Evolutionary conservation across 2,329 filamentous ascomycete species (phyloP).

Genomic region (Madurella mycetomatis): DNA sequence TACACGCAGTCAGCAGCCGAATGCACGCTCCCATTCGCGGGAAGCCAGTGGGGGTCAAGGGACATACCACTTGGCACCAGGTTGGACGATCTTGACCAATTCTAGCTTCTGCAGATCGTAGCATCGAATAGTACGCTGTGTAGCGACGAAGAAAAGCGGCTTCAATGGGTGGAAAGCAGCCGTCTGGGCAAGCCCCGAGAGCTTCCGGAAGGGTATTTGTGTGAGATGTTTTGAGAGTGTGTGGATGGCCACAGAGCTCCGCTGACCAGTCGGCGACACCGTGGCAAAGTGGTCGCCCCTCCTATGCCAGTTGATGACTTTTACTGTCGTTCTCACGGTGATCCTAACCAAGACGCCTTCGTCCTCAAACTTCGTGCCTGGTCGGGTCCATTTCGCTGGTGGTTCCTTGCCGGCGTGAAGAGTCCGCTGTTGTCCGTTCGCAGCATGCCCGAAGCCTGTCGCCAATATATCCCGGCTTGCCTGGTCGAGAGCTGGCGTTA

Average conservation of each 20-base stretch:
- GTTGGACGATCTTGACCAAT: constrained; percentile 87
- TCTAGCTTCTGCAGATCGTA: constrained; percentile 92
- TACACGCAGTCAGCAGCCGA: constrained; percentile 31
- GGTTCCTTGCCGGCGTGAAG: constrained; percentile 65
- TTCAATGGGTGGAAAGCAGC: constrained; percentile 93
- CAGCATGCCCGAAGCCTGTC: constrained; percentile 87
- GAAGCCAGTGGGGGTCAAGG: background rate
- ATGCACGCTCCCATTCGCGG: background rate
- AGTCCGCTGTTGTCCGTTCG: constrained; percentile 52
- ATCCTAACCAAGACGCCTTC: constrained; percentile 76
- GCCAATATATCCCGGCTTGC: constrained; percentile 73
- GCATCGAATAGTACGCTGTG: constrained; percentile 84
- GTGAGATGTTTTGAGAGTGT: constrained; percentile 92
- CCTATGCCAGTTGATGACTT: constrained; percentile 89
- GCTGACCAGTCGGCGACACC: constrained; percentile 74
- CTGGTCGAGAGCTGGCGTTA: constrained; percentile 69
- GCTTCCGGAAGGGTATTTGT: constrained; percentile 82
- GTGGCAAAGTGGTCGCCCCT: constrained; percentile 92
- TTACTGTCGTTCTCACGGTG: constrained; percentile 74
- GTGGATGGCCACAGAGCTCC: constrained; percentile 84
- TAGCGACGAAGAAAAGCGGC: constrained; percentile 93
- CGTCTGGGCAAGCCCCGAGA: constrained; percentile 73
- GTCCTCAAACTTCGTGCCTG: constrained; percentile 67
- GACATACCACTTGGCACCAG: constrained; percentile 83
- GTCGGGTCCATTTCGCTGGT: constrained; percentile 78